Evolutionary conservation across 1,284 basidiomycete species (phyloP).

Genomic region (Puccinia novopanici): DNA sequence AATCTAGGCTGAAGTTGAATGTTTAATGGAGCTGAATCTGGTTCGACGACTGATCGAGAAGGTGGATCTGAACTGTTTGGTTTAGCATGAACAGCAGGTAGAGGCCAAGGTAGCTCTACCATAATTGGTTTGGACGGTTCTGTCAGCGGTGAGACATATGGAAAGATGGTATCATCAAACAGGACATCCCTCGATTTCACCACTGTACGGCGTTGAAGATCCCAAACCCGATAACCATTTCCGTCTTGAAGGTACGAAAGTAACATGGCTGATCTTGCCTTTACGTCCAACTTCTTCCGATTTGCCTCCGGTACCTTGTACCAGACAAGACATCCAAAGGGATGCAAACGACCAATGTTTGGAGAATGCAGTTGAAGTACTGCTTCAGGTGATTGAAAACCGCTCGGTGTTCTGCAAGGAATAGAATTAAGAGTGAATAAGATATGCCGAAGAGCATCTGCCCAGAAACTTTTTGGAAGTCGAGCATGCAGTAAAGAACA

Average conservation of each 20-base stretch:
- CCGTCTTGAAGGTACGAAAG: no score
- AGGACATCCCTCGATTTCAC: no score
- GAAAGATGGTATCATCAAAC: no score
- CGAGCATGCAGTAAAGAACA: neutral
- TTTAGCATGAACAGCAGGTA: no score
- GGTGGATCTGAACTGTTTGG: no score
- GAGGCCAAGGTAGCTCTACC: neutral
- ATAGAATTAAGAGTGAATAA: conserved; percentile 1
- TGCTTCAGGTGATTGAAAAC: neutral
- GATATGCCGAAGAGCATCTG: neutral
- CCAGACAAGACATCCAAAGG: conserved; percentile 22
- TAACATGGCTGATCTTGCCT: neutral
- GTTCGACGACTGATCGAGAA: no score
- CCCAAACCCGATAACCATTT: conserved; percentile 17
- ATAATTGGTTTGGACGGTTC: neutral
- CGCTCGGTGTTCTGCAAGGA: neutral
- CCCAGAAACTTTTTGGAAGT: conserved; percentile 17
- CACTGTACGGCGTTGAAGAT: neutral
- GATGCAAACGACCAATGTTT: neutral
- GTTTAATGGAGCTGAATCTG: neutral
- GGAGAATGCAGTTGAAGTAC: neutral
- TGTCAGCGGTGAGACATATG: neutral
- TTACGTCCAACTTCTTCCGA: no score
- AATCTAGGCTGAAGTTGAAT: neutral
- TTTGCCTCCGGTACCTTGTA: conserved; percentile 2